Evolutionary conservation across 257 asterid genomes (phyloP), one percentile per base, ranked within the genome.

Genomic region (Lycium ferocissimum): DNA sequence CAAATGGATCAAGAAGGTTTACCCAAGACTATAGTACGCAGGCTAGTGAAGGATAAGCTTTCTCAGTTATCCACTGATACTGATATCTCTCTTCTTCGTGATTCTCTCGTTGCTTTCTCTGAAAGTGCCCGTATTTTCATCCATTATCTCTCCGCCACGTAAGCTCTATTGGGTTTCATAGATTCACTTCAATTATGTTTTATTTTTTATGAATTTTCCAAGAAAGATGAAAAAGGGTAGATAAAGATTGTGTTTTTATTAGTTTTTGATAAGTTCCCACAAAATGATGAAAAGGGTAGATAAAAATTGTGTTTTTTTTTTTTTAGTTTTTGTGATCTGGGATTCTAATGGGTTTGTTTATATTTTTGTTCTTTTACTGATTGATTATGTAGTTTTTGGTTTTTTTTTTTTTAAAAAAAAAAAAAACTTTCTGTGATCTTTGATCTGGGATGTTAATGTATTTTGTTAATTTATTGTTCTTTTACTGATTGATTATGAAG

Each of bases 81-180:
- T 85, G 98, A 97, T 11, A 85, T 97, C 63, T 83, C 93, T 12
- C 91, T 97, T 72, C 95, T 92, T 63, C 94, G 94, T 72, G 98
- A 97, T 51, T 90, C 99, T 2, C 94, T 92, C 79, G 90, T 38
- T 49, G 98, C 96, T 7, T 97, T 97, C 95, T 92, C 94, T 53
- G 99, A 95, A 75, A 91, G 95, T 88, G 93, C 93, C 9, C 93
- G 98, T 83, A 84, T 95, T 85, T 95, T 97, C 91, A 94, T 95
- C 82, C 99, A 97, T 87, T 94, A 94, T 83, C 95, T 95, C 53
- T 92, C 98, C 66, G 92, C 98, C 38, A 87, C 98, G 99, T 97
- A 88, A 87, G 91, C 45, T 84, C 70, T 22, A 26, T 2, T 40
- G 9, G 79, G 79, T 71, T 71, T 40, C 0, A 54, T 15, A 40